Percentiles rank a stretch among this genome's conserved stretches.
Conservation (phyloP, 495 filamentous ascomycete genomes). For the Ascodesmis nigricans region DNA sequence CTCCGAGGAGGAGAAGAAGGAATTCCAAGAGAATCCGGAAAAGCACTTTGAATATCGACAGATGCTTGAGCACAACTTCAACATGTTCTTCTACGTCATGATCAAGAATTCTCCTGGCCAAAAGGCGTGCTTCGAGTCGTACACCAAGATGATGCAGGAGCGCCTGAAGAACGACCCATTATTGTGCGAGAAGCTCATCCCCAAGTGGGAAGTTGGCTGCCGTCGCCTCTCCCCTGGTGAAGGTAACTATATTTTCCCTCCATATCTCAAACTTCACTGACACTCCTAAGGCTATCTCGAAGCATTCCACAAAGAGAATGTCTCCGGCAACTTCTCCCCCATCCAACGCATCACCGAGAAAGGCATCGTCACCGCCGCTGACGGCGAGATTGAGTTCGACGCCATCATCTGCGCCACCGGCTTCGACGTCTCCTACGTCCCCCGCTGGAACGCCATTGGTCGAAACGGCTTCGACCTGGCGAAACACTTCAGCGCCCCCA, state of each 20-base stretch:
- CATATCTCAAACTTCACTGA: no score
- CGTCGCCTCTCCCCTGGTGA: conserved; percentile 31
- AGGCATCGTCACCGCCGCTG: conserved; percentile 30
- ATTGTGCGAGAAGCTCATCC: conserved; percentile 28
- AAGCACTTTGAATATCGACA: conserved; percentile 27
- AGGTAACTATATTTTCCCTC: no score
- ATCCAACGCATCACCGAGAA: conserved; percentile 26
- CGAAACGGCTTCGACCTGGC: conserved; percentile 18
- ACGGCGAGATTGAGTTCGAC: conserved; percentile 26
- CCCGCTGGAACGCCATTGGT: conserved; percentile 24
- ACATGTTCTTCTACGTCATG: conserved; percentile 27
- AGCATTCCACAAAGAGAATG: conserved; percentile 29
- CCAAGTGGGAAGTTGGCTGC: conserved; percentile 28
- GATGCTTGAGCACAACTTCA: conserved; percentile 29
- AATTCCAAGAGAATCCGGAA: conserved; percentile 26
- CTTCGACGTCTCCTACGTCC: conserved; percentile 28
- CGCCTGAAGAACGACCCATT: conserved; percentile 23
- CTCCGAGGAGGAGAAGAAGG: conserved; percentile 27
- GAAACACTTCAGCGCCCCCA: neutral
- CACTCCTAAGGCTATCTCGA: no score
- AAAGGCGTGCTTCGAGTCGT: conserved; percentile 21
- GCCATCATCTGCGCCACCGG: conserved; percentile 30
- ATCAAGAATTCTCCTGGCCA: conserved; percentile 25
- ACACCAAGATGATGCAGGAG: conserved; percentile 26
- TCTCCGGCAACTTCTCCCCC: conserved; percentile 24